Conservation (phyloP, 306 rosid species). For the Biancaea sappan region DNA sequence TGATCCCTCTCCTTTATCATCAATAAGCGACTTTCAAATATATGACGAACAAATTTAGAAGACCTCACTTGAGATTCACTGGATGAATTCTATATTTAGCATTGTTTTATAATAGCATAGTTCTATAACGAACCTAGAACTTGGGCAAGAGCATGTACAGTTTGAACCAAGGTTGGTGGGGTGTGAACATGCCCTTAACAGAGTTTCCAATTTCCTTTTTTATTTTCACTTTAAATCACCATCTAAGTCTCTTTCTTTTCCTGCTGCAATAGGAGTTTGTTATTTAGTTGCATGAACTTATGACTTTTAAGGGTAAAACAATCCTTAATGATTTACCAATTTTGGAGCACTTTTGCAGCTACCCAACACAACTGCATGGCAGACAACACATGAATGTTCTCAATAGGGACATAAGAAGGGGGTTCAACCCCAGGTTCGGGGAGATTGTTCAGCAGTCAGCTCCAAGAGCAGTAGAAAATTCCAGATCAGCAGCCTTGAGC, state of each 20-base stretch:
- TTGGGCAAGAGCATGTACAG: neutral
- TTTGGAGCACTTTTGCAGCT: constrained; percentile 31
- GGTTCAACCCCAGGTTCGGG: constrained; percentile 12
- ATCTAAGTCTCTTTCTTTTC: neutral
- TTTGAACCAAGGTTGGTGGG: neutral
- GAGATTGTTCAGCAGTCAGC: constrained; percentile 5
- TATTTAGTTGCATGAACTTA: neutral
- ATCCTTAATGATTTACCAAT: neutral
- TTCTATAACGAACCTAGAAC: neutral
- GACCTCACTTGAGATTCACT: neutral
- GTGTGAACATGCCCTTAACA: neutral
- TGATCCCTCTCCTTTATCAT: neutral
- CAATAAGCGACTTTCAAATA: neutral
- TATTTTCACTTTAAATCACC: neutral
- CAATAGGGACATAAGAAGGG: neutral
- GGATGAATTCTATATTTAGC: neutral
- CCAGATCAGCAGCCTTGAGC: constrained; percentile 42
- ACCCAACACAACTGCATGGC: constrained; percentile 13
- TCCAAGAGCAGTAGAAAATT: constrained; percentile 27
- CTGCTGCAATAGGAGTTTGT: no score
- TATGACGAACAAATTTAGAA: neutral
- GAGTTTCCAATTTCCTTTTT: neutral
- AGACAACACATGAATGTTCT: constrained; percentile 8
- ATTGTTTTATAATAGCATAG: neutral
- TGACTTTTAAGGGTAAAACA: neutral